Percentiles rank a stretch among this genome's conserved stretches.
Evolutionary conservation across 2,329 filamentous ascomycete species (phyloP).

Genomic region (Aspergillus sp.): DNA sequence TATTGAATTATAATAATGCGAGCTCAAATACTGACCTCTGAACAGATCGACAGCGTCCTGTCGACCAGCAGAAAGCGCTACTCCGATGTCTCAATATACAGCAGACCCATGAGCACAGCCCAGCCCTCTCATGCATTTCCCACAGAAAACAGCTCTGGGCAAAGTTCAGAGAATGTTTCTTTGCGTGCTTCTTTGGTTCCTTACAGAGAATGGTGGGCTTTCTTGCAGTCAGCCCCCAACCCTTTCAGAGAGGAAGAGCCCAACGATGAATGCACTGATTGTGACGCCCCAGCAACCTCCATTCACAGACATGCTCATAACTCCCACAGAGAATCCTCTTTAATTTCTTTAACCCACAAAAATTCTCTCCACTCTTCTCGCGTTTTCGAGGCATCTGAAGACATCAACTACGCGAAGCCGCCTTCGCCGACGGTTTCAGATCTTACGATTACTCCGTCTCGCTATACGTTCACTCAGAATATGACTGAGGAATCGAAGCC

Average conservation of each 20-base stretch:
- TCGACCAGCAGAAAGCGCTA: neutral
- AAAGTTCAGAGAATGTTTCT: slow-evolving; percentile 1
- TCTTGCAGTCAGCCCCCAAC: slow-evolving; percentile 7
- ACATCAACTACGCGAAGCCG: neutral
- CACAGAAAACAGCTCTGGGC: neutral
- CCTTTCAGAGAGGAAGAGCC: slow-evolving; percentile 1
- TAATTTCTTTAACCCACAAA: neutral
- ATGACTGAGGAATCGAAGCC: neutral
- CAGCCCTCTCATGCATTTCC: neutral
- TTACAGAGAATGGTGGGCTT: slow-evolving; percentile 1
- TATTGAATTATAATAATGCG: no score
- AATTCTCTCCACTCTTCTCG: neutral
- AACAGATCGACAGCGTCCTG: neutral
- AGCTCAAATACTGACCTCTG: neutral
- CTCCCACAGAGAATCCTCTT: neutral
- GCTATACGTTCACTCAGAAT: neutral
- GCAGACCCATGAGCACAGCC: neutral
- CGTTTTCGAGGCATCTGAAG: neutral
- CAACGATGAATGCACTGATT: neutral
- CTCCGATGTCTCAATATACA: neutral
- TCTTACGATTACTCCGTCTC: neutral
- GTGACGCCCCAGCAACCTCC: neutral
- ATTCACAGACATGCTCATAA: neutral
- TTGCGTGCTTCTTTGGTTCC: slow-evolving; percentile 4
- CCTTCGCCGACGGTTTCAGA: slow-evolving; percentile 4